A percentile compares a stretch with the other conserved stretches of the same genome.
phyloP scores from a whole-genome alignment of 202 grass and related monocot species.

The Carex arenaria region DNA sequence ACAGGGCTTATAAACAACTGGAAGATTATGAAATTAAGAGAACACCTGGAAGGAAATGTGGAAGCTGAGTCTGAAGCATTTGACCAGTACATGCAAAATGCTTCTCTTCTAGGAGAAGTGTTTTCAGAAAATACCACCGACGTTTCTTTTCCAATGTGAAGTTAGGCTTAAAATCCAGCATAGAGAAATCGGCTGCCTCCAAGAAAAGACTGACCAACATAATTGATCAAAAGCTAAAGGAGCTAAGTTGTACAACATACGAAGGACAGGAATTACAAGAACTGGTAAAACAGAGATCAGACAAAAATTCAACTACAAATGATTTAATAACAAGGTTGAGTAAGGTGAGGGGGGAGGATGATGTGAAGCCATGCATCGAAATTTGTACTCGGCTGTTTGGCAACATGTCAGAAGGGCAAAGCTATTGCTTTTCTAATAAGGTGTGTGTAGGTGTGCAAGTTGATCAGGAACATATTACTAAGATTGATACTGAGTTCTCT shows the following conservation, averaged over 20 bases:
- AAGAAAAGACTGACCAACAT: constrained; percentile 48
- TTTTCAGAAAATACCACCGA: constrained; percentile 30
- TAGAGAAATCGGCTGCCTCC: constrained; percentile 38
- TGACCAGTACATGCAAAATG: constrained; percentile 69
- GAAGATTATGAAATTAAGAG: constrained; percentile 82
- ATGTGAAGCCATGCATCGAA: constrained; percentile 59
- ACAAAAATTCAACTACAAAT: constrained; percentile 35
- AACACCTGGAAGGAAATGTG: constrained; percentile 72
- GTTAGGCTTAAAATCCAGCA: constrained; percentile 58
- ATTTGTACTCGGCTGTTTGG: constrained; percentile 31
- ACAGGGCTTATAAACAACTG: constrained; percentile 56
- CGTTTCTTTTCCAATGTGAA: constrained; percentile 38
- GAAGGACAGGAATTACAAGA: constrained; percentile 14
- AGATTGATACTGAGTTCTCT: constrained; percentile 39
- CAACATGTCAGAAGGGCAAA: background rate
- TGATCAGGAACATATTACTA: constrained; percentile 28
- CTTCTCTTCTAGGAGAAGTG: constrained; percentile 67
- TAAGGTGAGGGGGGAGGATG: constrained; percentile 45
- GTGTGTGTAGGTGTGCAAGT: constrained; percentile 29
- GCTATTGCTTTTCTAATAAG: constrained; percentile 36
- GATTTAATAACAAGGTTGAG: constrained; percentile 63
- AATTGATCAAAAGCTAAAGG: constrained; percentile 61
- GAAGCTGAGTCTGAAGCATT: constrained; percentile 87
- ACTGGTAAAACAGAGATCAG: constrained; percentile 27
- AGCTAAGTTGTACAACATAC: constrained; percentile 30